These are phyloP conservation scores for Carallia pectinifolia DNA, from an alignment of 345 rosid genomes.

Conservation along the genomic window DNA sequence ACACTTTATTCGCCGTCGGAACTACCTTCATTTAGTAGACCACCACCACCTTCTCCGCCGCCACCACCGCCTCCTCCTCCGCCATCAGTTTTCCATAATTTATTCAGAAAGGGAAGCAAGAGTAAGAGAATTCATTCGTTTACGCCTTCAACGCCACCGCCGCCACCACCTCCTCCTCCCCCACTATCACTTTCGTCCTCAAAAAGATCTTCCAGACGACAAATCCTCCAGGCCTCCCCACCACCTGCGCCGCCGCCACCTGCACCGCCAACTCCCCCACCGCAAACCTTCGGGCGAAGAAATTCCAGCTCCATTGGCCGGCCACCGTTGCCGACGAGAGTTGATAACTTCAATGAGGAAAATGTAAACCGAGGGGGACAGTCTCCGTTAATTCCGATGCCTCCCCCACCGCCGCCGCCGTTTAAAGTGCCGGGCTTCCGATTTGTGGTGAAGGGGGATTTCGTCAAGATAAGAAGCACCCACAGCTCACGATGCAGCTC, in stretches of 20 bases:
- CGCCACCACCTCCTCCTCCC: slow-evolving; percentile 42
- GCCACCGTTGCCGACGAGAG: slow-evolving; percentile 66
- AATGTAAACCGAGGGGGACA: slow-evolving; percentile 36
- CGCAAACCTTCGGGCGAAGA: slow-evolving; percentile 17
- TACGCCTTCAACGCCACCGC: slow-evolving; percentile 49
- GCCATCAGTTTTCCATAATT: slow-evolving; percentile 55
- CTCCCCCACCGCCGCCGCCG: slow-evolving; percentile 66
- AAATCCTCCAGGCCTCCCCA: slow-evolving; percentile 4
- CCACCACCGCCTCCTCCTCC: slow-evolving; percentile 69
- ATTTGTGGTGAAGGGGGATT: slow-evolving; percentile 48
- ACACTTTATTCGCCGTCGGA: slow-evolving; percentile 20
- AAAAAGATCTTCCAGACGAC: slow-evolving; percentile 22
- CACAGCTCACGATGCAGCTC: slow-evolving; percentile 67
- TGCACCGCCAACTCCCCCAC: slow-evolving; percentile 40
- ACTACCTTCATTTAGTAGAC: slow-evolving; percentile 20
- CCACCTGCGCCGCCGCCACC: slow-evolving; percentile 30
- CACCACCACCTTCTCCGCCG: slow-evolving; percentile 65
- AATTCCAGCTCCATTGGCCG: slow-evolving; percentile 24
- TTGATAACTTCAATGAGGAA: slow-evolving; percentile 28
- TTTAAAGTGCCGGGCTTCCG: slow-evolving; percentile 45
- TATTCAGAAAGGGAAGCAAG: slow-evolving; percentile 59
- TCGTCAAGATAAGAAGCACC: slow-evolving; percentile 49
- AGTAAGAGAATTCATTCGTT: slow-evolving; percentile 57
- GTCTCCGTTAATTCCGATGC: slow-evolving; percentile 46
- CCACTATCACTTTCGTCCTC: slow-evolving; percentile 6